Base-by-base conservation (phyloP, 331 rosid species). In the Malus hybrid region DNA sequence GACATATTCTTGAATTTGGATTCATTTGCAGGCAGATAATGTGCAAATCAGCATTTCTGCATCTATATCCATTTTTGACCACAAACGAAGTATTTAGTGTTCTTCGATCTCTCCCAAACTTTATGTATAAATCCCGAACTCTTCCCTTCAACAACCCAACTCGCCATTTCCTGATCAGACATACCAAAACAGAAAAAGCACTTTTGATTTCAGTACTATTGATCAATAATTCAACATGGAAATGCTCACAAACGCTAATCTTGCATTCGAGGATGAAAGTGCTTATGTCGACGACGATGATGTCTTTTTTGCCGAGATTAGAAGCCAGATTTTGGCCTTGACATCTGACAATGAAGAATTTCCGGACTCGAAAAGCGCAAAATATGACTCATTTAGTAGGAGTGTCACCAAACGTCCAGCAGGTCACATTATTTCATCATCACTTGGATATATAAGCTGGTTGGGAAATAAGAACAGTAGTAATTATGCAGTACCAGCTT, bases 321-420 rank as follows among this genome's bases (percentile, higher is more conserved):
- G 81, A 73, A 84, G 82, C 67, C 89, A 83, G 85, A 84, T 87
- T 90, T 76, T 90, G 80, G 70, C 71, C 2, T 75, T 90, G 71
- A 90, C 90, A 18, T 70, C 84, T 0, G 90, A 86, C 65, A 70
- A 77, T 20, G 80, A 80, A 31, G 87, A 81, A 42, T 74, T 80
- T 18, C 69, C 65, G 0, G 81, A 84, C 13, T 0, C 46, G 13
- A 42, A 42, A 42, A 42, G 46, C 22, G 6, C 33, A 0, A 2
- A 52, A 22, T 59, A 20, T 3, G 19, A 3, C 7, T 56, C 67
- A 66, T 66, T 76, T 42, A 18, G 76, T 9, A 14, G 24, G 2
- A 28, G 24, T 27, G 80, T 61, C 39, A 15, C 62, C 5, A 22
- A 79, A 11, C 79, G 67, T 14, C 28, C 70, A 39, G 76, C 44